phyloP scores from a whole-genome alignment of 495 filamentous ascomycete species.

The Neurospora sp. region DNA sequence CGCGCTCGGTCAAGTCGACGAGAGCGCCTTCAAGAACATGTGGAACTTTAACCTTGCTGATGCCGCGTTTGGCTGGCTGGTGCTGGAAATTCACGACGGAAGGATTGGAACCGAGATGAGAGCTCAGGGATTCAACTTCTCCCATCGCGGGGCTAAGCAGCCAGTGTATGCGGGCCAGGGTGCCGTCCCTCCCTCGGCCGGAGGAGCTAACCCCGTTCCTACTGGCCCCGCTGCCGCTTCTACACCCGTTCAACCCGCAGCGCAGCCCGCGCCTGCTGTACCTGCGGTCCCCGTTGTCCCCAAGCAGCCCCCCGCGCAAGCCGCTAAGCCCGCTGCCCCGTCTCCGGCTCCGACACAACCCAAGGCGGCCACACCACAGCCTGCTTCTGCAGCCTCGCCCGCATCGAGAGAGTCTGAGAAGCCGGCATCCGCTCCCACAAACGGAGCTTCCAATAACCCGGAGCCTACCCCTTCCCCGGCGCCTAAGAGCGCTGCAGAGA shows the following conservation, averaged over 20 bases:
- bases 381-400: conserved; percentile 24
- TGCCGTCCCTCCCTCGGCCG: conserved; percentile 23
- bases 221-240: conserved; percentile 26
- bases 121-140: conserved; percentile 98
- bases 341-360: conserved; percentile 34
- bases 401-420: conserved; percentile 39
- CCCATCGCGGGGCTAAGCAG: conserved; percentile 67
- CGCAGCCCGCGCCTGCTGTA: conserved; percentile 21
- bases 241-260: background rate
- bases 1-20: conserved; percentile 79
- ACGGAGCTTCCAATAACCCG: conserved; percentile 41
- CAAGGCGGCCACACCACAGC: conserved; percentile 45
- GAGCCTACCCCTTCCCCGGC: conserved; percentile 34
- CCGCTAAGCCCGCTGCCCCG: conserved; percentile 24
- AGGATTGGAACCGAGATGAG: conserved; percentile 97
- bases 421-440: conserved; percentile 30
- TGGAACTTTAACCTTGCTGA: conserved; percentile 99
- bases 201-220: conserved; percentile 17
- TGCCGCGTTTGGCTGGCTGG: conserved; percentile 92
- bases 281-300: conserved; percentile 8
- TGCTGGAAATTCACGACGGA: conserved; percentile 86
- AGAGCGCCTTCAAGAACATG: conserved; percentile 99
- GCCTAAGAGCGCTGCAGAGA: conserved; percentile 31
- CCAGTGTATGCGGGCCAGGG: conserved; percentile 25
- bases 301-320: conserved; percentile 23